Conservation (phyloP, 108 stramenopile species). For the Licmophora abbreviata region DNA sequence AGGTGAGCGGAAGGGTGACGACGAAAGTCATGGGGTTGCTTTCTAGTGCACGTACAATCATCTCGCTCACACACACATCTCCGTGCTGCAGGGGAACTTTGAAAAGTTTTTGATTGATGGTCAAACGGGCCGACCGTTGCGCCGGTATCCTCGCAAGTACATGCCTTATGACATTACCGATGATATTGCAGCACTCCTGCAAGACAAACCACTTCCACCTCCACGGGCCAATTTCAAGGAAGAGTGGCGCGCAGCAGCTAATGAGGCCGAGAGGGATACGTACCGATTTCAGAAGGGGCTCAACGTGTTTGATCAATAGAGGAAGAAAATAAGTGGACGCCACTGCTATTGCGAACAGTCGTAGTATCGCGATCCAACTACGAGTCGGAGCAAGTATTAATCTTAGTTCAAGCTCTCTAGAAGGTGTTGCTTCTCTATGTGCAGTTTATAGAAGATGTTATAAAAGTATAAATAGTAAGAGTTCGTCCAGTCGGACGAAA, state of each 20-base stretch:
- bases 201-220: slow-evolving; percentile 53
- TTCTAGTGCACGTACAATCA: background rate
- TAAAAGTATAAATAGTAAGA: too few species aligned
- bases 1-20: too few species aligned
- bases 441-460: too few species aligned
- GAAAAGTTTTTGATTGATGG: slow-evolving; percentile 87
- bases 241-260: slow-evolving; percentile 74
- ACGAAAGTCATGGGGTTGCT: too few species aligned
- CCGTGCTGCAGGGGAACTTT: slow-evolving; percentile 58
- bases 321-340: too few species aligned
- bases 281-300: slow-evolving; percentile 88
- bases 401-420: too few species aligned
- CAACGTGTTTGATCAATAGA: slow-evolving; percentile 81
- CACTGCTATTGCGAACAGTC: too few species aligned
- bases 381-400: too few species aligned
- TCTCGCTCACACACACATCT: background rate
- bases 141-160: slow-evolving; percentile 83
- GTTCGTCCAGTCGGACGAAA: too few species aligned
- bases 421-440: too few species aligned
- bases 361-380: too few species aligned
- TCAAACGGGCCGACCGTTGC: slow-evolving; percentile 61
- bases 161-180: slow-evolving; percentile 68
- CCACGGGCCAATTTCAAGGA: slow-evolving; percentile 71
- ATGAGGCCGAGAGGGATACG: slow-evolving; percentile 72
- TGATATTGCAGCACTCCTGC: slow-evolving; percentile 65